These are phyloP conservation scores for Trichoderma arundinaceum DNA, from an alignment of 2,329 filamentous ascomycete species.

Conservation along the genomic window DNA sequence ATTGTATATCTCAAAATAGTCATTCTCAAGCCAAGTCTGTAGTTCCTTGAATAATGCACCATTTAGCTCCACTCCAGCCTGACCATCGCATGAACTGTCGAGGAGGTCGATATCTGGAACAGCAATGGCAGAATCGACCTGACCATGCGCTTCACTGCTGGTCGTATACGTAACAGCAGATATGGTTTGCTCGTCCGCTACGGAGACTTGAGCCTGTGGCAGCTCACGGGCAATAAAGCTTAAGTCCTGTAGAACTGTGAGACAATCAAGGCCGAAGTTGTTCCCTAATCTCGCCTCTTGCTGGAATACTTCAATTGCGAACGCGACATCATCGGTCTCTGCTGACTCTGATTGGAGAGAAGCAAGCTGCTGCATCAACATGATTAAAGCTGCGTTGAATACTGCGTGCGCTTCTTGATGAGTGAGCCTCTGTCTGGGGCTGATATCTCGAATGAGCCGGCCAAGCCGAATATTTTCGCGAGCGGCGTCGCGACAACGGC, in stretches of 20 bases:
- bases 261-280: neutral
- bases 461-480: slow-evolving; percentile 1
- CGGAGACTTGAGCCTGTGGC: neutral
- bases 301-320: slow-evolving; percentile 5
- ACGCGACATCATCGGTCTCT: neutral
- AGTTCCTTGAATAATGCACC: neutral
- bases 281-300: neutral
- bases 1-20: slow-evolving; percentile 2
- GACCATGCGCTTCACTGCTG: neutral
- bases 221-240: neutral
- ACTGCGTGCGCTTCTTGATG: slow-evolving; percentile 3
- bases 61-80: slow-evolving; percentile 2
- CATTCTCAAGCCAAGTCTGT: slow-evolving; percentile 4
- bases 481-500: neutral
- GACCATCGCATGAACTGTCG: neutral
- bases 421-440: slow-evolving; percentile 3
- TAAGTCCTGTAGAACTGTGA: neutral
- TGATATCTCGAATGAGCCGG: neutral
- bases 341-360: neutral
- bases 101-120: slow-evolving; percentile 1
- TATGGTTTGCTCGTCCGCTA: neutral
- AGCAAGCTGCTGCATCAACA: slow-evolving; percentile 3
- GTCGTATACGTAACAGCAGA: neutral
- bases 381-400: slow-evolving; percentile 2
- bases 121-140: neutral